A percentile compares a stretch with the other conserved stretches of the same genome.
These are phyloP conservation scores for Irpex sp. DNA, from an alignment of 1,284 basidiomycete species.

Conservation along the genomic window DNA sequence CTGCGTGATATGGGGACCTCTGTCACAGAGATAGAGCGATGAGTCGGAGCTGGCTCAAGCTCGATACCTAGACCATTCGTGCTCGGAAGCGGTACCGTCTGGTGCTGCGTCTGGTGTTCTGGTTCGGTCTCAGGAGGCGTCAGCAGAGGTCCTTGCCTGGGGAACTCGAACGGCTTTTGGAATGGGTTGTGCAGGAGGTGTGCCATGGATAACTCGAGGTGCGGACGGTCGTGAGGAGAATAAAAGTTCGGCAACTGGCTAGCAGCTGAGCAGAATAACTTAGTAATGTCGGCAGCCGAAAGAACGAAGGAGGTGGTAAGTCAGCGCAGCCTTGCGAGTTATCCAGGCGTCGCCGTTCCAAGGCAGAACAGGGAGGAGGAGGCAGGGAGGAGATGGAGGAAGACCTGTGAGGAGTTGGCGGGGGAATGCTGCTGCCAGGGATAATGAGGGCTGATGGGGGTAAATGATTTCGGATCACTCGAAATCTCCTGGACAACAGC, in stretches of 20 bases:
- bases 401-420: neutral
- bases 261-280: constrained; percentile 18
- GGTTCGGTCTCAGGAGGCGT: constrained; percentile 53
- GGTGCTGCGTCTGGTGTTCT: constrained; percentile 23
- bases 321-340: constrained; percentile 4
- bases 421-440: neutral
- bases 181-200: constrained; percentile 41
- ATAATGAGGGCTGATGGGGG: neutral
- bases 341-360: constrained; percentile 10
- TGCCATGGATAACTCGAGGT: constrained; percentile 35
- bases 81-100: constrained; percentile 4
- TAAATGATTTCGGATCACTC: constrained; percentile 8
- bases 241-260: constrained; percentile 17
- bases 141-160: constrained; percentile 35
- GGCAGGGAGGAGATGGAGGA: neutral
- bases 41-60: constrained; percentile 20
- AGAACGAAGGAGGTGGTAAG: neutral
- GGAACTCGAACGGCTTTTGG: constrained; percentile 46
- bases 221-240: constrained; percentile 10
- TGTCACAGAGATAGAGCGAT: constrained; percentile 12
- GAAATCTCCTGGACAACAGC: constrained; percentile 30
- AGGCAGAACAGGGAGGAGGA: neutral
- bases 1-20: constrained; percentile 33
- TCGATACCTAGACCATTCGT: constrained; percentile 15
- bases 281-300: neutral